phyloP scores from a whole-genome alignment of 2,329 filamentous ascomycete genomes.

The Eurotiales sp. region DNA sequence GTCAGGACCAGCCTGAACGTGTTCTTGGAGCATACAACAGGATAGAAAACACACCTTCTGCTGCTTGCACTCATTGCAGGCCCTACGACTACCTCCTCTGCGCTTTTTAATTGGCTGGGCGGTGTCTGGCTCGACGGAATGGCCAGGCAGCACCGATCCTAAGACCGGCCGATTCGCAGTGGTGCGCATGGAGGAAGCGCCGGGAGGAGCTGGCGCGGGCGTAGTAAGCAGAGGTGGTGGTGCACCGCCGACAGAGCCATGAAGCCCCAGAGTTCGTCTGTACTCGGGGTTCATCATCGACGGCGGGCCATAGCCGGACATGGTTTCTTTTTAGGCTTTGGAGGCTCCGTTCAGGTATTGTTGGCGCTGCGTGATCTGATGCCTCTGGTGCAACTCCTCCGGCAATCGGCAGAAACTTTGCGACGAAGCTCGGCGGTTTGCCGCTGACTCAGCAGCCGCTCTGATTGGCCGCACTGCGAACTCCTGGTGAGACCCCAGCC shows the following conservation, averaged over 20 bases:
- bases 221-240: too few species aligned
- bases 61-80: slow-evolving; percentile 65
- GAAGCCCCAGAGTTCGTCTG: slow-evolving; percentile 9
- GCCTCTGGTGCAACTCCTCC: too few species aligned
- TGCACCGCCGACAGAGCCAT: slow-evolving; percentile 1
- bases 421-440: slow-evolving; percentile 29
- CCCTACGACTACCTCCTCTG: slow-evolving; percentile 44
- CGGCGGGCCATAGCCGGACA: slow-evolving; percentile 13
- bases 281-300: slow-evolving; percentile 14
- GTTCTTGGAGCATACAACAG: too few species aligned
- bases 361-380: too few species aligned
- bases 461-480: not conserved
- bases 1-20: too few species aligned
- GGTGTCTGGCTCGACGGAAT: slow-evolving; percentile 23
- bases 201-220: slow-evolving; percentile 1
- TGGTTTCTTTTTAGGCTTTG: not conserved
- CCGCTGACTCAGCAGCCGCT: slow-evolving; percentile 16
- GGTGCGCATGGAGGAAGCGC: slow-evolving; percentile 11
- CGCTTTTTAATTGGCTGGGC: slow-evolving; percentile 46
- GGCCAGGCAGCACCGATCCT: slow-evolving; percentile 4
- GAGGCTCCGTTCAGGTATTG: too few species aligned
- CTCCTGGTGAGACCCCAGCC: too few species aligned
- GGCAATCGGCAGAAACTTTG: slow-evolving; percentile 36
- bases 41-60: slow-evolving; percentile 55
- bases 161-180: slow-evolving; percentile 10